Evolutionary conservation across 208 protist genomes (phyloP).

Genomic region (Crithidia mellificae): DNA sequence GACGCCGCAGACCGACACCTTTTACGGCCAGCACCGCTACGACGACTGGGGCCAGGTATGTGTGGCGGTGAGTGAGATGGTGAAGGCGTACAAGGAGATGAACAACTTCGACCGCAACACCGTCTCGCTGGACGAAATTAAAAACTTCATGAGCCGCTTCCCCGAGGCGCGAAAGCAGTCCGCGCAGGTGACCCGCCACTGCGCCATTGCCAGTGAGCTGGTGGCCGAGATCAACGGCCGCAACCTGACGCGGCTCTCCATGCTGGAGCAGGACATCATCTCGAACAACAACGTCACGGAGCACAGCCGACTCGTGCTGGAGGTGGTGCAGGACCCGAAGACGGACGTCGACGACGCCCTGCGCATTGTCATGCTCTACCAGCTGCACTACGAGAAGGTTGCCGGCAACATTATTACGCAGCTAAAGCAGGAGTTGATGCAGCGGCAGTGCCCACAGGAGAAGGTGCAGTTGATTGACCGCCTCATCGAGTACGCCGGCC

Average conservation of each 20-base stretch:
- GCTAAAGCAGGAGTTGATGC: slow-evolving; percentile 63
- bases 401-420: slow-evolving; percentile 66
- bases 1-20: slow-evolving; percentile 91
- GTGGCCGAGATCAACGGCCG: slow-evolving; percentile 81
- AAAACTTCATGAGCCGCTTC: slow-evolving; percentile 88
- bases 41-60: slow-evolving; percentile 98
- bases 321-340: slow-evolving; percentile 81
- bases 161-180: slow-evolving; percentile 82
- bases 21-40: slow-evolving; percentile 95
- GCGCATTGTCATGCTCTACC: slow-evolving; percentile 80
- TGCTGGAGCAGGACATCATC: slow-evolving; percentile 89
- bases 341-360: slow-evolving; percentile 84
- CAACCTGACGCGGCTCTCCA: slow-evolving; percentile 77
- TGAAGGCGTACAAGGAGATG: slow-evolving; percentile 94
- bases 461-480: slow-evolving; percentile 75
- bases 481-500: slow-evolving; percentile 66
- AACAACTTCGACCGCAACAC: slow-evolving; percentile 82
- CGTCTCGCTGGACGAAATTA: slow-evolving; percentile 84
- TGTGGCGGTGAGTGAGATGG: slow-evolving; percentile 91
- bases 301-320: slow-evolving; percentile 75
- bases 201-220: slow-evolving; percentile 75
- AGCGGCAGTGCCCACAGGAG: slow-evolving; percentile 58
- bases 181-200: slow-evolving; percentile 79
- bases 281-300: slow-evolving; percentile 71
- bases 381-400: slow-evolving; percentile 76